A percentile compares a stretch with the other conserved stretches of the same genome.
phyloP scores from a whole-genome alignment of 331 rosid species.

The Pyrus hybrid region DNA sequence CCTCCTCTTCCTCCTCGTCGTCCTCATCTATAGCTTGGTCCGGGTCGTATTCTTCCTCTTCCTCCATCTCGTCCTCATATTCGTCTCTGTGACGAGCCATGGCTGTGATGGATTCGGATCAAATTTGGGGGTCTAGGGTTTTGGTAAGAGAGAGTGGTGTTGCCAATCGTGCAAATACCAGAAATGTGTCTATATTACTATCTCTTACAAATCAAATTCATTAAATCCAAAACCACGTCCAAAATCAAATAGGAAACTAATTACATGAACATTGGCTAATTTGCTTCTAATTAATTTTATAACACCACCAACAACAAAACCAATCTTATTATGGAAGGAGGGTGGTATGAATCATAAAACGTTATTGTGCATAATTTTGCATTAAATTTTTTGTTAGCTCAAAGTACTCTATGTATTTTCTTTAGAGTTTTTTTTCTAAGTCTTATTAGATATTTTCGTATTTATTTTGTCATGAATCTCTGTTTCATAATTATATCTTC shows the following conservation, averaged over 20 bases:
- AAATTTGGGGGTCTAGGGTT: constrained; percentile 6
- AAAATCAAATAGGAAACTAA: not conserved
- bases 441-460: too few species aligned
- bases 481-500: too few species aligned
- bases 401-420: too few species aligned
- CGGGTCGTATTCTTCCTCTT: constrained; percentile 51
- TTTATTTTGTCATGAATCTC: fast-evolving
- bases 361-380: too few species aligned
- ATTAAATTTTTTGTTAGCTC: too few species aligned
- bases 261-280: not conserved
- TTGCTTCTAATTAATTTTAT: too few species aligned
- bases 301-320: too few species aligned
- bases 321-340: too few species aligned
- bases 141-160: not conserved
- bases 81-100: constrained; percentile 53
- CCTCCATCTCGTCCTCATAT: constrained; percentile 54
- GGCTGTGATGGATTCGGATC: constrained; percentile 1
- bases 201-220: too few species aligned
- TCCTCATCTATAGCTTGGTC: constrained; percentile 51
- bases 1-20: constrained; percentile 43
- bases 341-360: too few species aligned
- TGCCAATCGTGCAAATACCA: not conserved
- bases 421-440: too few species aligned
- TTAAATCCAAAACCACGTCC: not conserved
- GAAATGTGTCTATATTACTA: not conserved